Conservation (phyloP, 2,329 filamentous ascomycete genomes). For the Triangularia setosa region DNA sequence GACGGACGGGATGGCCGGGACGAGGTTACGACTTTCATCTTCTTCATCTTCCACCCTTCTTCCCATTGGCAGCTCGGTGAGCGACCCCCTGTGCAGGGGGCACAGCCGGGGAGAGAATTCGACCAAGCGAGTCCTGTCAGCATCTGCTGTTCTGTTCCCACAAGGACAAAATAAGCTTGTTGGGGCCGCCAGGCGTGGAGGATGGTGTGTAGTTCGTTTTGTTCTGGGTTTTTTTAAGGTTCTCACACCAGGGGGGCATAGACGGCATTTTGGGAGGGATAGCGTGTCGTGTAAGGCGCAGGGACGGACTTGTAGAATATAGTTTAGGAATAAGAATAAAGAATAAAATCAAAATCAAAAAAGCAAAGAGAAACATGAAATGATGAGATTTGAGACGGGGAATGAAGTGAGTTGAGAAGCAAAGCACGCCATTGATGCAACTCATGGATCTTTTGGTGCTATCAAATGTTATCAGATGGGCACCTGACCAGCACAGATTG, state of each 20-base stretch:
- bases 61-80: slow-evolving; percentile 6
- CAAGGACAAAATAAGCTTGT: not conserved
- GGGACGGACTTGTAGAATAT: not conserved
- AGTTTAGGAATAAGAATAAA: not conserved
- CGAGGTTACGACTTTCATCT: slow-evolving; percentile 13
- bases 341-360: not conserved
- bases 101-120: not conserved
- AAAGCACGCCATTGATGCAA: not conserved
- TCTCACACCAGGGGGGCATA: not conserved
- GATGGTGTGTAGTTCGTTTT: not conserved
- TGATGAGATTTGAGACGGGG: not conserved
- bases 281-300: not conserved
- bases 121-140: not conserved
- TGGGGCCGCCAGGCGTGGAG: not conserved
- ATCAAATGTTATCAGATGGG: not conserved
- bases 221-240: not conserved
- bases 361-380: not conserved
- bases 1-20: slow-evolving; percentile 3
- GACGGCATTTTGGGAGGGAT: not conserved
- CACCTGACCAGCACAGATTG: not conserved
- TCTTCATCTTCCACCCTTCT: not conserved
- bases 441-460: not conserved
- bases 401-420: not conserved
- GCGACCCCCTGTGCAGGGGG: not conserved
- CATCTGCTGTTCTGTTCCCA: not conserved